Evolutionary conservation across 2,329 filamentous ascomycete genomes (phyloP).

Genomic region (Exophiala dermatitidis): DNA sequence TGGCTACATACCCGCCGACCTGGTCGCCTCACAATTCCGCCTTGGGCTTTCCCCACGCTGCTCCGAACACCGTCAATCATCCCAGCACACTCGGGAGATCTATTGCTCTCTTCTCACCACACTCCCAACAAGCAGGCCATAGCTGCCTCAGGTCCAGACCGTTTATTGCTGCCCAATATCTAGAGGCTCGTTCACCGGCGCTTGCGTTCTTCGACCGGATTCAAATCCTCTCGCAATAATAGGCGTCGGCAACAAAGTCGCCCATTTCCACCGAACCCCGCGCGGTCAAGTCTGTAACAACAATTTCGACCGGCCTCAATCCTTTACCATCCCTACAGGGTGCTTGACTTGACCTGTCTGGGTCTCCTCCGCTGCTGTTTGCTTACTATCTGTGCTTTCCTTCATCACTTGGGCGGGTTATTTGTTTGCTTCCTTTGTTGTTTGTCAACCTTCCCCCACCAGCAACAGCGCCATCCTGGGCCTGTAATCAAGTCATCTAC

Average conservation of each 20-base stretch:
- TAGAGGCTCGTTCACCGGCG: background rate
- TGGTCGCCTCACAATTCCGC: slow-evolving; percentile 1
- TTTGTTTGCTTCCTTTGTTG: slow-evolving; percentile 15
- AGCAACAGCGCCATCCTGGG: background rate
- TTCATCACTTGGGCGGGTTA: slow-evolving; percentile 11
- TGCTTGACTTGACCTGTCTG: background rate
- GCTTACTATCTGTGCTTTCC: background rate
- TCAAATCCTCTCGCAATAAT: background rate
- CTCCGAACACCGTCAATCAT: background rate
- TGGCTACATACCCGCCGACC: background rate
- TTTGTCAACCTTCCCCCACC: slow-evolving; percentile 7
- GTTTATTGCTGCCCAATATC: background rate
- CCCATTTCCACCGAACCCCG: background rate
- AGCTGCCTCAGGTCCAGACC: background rate
- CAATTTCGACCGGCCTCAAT: background rate
- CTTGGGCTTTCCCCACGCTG: background rate
- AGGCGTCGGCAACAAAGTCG: background rate
- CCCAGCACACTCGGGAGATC: background rate
- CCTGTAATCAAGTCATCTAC: background rate
- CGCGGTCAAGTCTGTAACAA: background rate
- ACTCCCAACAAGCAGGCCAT: background rate
- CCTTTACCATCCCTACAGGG: background rate
- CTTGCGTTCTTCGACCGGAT: too few species aligned
- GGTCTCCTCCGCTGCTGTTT: background rate
- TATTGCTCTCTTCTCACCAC: background rate